Base-by-base conservation (phyloP, 2,329 filamentous ascomycete genomes). In the Exophiala sideris region DNA sequence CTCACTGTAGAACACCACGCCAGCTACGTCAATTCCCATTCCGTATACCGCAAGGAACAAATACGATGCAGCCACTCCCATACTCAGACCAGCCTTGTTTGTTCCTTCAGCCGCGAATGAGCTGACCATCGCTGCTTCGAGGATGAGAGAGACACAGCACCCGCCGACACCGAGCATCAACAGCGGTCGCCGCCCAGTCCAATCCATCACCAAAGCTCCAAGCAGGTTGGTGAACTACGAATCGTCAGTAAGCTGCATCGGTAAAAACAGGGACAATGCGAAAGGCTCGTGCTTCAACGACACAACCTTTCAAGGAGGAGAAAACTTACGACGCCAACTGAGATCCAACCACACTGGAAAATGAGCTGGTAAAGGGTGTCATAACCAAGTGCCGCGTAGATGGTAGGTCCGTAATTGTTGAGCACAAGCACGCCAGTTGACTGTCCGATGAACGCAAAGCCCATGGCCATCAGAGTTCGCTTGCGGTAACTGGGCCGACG, bases 11-110 rank as follows among this genome's bases (percentile, higher is more conserved):
- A 56, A 54, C 5, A 56, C 53, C 7, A 56, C 49, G 5, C 56
- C 56, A 5, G 52, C 56, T 2, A 59, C 53, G 29, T 56, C 53
- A 24, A 56, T 34, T 35, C 56, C 56, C 24, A 70, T 73, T 40
- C 66, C 68, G 67, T 71, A 75, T 60, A 68, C 72, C 44, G 68
- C 56, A 35, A 71, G 67, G 52, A 67, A 72, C 54, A 72, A 64
- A 61, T 69, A 73, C 33, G 69, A 62, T 59, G 73, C 71, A 50
- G 73, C 71, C 0, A 74, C 67, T 4, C 67, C 70, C 9, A 68
- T 71, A 24, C 65, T 64, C 7, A 70, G 64, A 4, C 67, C 62
- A 3, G 54, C 59, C 35, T 54, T 51, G 55, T 54, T 63, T 2
- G 66, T 71, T n/a, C 21, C 50, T 32, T 42, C 45, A 3, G 64